Conservation (phyloP, 139 green algal genomes). For the Tetraselmis striata region DNA sequence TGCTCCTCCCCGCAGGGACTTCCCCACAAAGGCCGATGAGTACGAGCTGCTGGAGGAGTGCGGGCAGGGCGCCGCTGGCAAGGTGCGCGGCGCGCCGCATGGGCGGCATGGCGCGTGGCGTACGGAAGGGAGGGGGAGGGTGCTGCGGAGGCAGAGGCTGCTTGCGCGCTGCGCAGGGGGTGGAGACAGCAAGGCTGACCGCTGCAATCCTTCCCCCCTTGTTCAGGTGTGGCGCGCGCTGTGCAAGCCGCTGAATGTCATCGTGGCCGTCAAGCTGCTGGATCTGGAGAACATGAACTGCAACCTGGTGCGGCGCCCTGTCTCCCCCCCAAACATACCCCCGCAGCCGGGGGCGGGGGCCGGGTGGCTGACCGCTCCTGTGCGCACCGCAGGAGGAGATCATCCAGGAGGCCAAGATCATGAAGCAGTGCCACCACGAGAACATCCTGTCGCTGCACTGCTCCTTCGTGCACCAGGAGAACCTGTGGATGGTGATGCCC, state of each 20-base stretch:
- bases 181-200: not conserved
- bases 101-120: too few species aligned
- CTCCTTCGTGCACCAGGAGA: constrained; percentile 82
- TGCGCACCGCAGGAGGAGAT: constrained; percentile 92
- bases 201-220: too few species aligned
- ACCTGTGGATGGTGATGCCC: constrained; percentile 96
- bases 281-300: constrained; percentile 90
- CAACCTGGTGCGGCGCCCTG: constrained; percentile 74
- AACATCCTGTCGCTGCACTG: constrained; percentile 91
- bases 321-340: not conserved
- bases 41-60: constrained; percentile 93
- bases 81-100: constrained; percentile 47
- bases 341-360: too few species aligned
- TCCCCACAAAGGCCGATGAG: constrained; percentile 55
- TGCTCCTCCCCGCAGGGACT: constrained; percentile 77
- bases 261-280: constrained; percentile 92
- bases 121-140: too few species aligned
- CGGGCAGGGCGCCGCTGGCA: constrained; percentile 85
- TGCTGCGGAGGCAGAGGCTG: too few species aligned
- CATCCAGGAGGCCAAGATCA: constrained; percentile 85
- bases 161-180: too few species aligned
- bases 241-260: constrained; percentile 63
- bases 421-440: constrained; percentile 85
- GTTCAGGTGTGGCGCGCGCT: constrained; percentile 76
- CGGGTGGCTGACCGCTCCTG: too few species aligned